Evolutionary conservation across 768 basidiomycete genomes (phyloP), one percentile per base, ranked within the genome.

Genomic region (Termitomyces sp.): DNA sequence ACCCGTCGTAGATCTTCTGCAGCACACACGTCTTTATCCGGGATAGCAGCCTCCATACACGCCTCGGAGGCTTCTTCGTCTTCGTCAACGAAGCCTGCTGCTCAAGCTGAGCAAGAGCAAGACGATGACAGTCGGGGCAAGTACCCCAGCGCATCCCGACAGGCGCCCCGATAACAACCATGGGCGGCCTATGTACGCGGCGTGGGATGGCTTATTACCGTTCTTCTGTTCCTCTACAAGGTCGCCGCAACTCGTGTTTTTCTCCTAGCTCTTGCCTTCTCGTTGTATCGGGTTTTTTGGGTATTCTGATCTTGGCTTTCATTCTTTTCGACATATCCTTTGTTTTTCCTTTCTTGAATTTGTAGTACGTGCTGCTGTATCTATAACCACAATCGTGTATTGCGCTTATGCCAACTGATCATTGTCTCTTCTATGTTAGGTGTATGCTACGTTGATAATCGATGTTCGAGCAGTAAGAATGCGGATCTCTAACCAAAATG

Each of bases 341-440:
- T 42, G 7, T 32, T 51, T 50, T 12, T 27, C 35, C 37, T 5
- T 46, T 31, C 21, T 44, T 59, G 42, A 55, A 32, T 43, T 25
- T 49, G 48, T 59, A 55, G 53, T 59, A 56, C 50, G 49, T 55
- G 49, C 34, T 59, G 54, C 46, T 59, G 58, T 59, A 59, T 59
- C 53, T 59, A 59, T 50, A 45, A 38, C 35, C 46, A 23, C 47
- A 54, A 53, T 47, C 29, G 23, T 54, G 54, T 56, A 48, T 56
- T 35, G 25, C 25, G 50, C 27, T 25, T 29, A 51, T 51, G 23
- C 49, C 25, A 37, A 51, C 37, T 51, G 49, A 38, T 29, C 12
- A 11, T 38, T 38, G n/a, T 50, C 17, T 48, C n/a, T 12, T 19
- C 21, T 34, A 23, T 48, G 21, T 21, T 47, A 47, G 48, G 23